Conservation (phyloP, 148 eudicot genomes). For the Diospyros lotus region DNA sequence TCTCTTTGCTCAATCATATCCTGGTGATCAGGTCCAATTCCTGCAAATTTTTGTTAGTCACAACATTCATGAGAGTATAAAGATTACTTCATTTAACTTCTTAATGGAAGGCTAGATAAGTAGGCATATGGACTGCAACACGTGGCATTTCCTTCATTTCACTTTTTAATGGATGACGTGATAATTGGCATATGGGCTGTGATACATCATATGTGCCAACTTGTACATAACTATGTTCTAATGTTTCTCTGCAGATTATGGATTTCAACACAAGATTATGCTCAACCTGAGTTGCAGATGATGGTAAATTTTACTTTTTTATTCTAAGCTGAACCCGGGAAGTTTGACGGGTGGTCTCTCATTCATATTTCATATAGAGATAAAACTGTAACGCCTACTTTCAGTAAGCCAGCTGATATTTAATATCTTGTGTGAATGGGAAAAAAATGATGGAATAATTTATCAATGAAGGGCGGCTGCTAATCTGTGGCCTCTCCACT, state of each 20-base stretch:
- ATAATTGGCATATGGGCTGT: no score
- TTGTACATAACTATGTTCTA: neutral
- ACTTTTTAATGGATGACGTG: no score
- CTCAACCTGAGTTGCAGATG: neutral
- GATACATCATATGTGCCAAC: neutral
- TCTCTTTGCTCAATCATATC: conserved; percentile 56
- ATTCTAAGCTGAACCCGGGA: neutral
- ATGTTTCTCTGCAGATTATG: neutral
- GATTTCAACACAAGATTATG: neutral
- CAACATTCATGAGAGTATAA: neutral
- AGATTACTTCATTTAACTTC: neutral
- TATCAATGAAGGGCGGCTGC: neutral
- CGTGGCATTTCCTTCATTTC: no score
- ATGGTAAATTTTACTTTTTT: neutral
- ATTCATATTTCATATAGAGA: conserved; percentile 7
- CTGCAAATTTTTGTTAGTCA: conserved; percentile 31
- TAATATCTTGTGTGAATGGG: neutral
- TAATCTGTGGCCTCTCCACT: neutral
- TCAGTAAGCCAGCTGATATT: conserved; percentile 6
- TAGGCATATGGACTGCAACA: neutral
- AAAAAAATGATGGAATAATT: neutral
- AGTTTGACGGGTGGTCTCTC: conserved; percentile 9
- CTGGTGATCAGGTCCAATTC: conserved; percentile 73
- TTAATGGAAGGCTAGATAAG: neutral
- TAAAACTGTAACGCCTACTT: conserved; percentile 14